Percentiles rank a stretch among this genome's conserved stretches.
Conservation (phyloP, 208 protist species). For the Paratrypanosoma confusum region DNA sequence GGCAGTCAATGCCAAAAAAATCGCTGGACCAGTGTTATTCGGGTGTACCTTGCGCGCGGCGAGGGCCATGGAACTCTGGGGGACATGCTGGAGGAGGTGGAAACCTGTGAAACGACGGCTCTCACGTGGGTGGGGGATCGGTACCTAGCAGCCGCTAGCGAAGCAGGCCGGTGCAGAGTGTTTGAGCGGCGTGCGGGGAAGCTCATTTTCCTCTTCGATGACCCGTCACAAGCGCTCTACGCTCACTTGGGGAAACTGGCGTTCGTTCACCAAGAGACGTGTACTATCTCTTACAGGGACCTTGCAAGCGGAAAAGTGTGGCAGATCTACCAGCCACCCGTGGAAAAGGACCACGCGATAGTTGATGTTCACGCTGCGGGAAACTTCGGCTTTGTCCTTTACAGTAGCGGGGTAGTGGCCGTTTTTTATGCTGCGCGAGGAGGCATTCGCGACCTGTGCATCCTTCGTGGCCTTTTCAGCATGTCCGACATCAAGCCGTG, state of each 20-base stretch:
- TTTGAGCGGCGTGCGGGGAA: constrained; percentile 20
- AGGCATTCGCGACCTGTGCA: constrained; percentile 21
- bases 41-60: constrained; percentile 25
- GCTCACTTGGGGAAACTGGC: constrained; percentile 17
- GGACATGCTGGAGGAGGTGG: constrained; percentile 37
- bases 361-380: constrained; percentile 15
- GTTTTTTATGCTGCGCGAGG: constrained; percentile 34
- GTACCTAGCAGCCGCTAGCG: constrained; percentile 18
- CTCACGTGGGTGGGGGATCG: constrained; percentile 40
- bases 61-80: too few relatives aligned
- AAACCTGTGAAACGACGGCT: constrained; percentile 11
- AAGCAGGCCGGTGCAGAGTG: constrained; percentile 13
- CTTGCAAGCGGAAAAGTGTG: constrained; percentile 29
- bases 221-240: constrained; percentile 19
- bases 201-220: constrained; percentile 21
- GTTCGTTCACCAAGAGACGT: constrained; percentile 13
- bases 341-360: constrained; percentile 22
- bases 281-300: constrained; percentile 39
- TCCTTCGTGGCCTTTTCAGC: constrained; percentile 36
- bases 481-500: constrained; percentile 1
- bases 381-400: constrained; percentile 53
- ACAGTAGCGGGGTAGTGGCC: constrained; percentile 54
- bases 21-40: constrained; percentile 9
- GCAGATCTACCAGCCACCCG: constrained; percentile 10
- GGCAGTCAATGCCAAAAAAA: too few relatives aligned